A percentile compares a stretch with the other conserved stretches of the same genome.
Evolutionary conservation across 495 filamentous ascomycete species (phyloP).

Genomic region (Lophiotrema nucula): DNA sequence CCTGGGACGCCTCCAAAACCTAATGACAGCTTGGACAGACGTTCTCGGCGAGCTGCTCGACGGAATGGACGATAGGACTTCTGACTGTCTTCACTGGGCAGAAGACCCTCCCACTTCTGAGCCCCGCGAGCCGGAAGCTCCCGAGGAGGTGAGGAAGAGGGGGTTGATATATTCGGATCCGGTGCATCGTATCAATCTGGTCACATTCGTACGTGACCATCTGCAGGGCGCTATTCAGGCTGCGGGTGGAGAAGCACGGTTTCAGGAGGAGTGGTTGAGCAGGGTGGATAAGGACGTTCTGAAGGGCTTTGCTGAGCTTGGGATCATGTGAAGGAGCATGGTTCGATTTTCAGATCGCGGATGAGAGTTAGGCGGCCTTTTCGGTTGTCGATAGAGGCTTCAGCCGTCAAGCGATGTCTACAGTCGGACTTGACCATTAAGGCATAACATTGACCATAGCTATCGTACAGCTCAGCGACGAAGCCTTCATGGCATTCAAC

Average conservation of each 20-base stretch:
- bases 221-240: conserved; percentile 63
- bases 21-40: conserved; percentile 69
- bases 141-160: conserved; percentile 57
- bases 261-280: conserved; percentile 75
- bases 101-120: conserved; percentile 21
- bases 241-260: conserved; percentile 69
- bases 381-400: too few species aligned
- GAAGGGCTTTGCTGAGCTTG: conserved; percentile 56
- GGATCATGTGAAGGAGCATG: conserved; percentile 19
- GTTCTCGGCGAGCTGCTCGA: conserved; percentile 64
- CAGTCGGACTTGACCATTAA: too few species aligned
- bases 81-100: conserved; percentile 52
- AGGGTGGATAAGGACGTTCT: conserved; percentile 85
- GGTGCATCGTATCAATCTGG: conserved; percentile 68
- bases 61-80: conserved; percentile 48
- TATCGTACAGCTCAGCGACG: too few species aligned
- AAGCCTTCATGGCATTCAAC: too few species aligned
- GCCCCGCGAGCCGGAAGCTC: conserved; percentile 54
- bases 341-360: neutral
- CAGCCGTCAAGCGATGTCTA: too few species aligned
- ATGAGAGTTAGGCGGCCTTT: too few species aligned
- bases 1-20: conserved; percentile 58
- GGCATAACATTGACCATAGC: too few species aligned
- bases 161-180: conserved; percentile 63
- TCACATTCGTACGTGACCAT: conserved; percentile 65